Base-by-base conservation (phyloP, 2,329 filamentous ascomycete genomes). In the Pestalotiopsis sp. region DNA sequence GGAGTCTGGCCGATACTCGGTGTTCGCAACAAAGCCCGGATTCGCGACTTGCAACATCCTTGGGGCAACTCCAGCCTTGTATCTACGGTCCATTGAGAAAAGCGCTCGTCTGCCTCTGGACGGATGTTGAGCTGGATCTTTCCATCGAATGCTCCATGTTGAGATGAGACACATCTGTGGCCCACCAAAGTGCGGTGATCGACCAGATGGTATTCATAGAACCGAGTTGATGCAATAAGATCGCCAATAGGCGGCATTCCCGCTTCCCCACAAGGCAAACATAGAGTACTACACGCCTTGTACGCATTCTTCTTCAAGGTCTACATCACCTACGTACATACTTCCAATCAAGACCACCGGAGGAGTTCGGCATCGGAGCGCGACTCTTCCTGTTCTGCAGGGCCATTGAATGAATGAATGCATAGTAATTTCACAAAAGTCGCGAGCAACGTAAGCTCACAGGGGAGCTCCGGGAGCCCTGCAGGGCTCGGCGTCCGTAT, bases 391-490 rank as follows among this genome's bases (percentile, higher is more conserved):
- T n/a, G 6, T 52, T 6, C 17, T n/a, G 44, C 17, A n/a, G 20
- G 44, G 20, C 17, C 9, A 52, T 9, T 17, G 14, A n/a, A 52
- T n/a, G 6, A 22, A 14, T 48, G n/a, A 17, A n/a, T 52, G 44
- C 44, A 52, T n/a, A 52, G 17, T 10, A 52, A 20, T 52, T 61
- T 61, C 26, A 30, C 30, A 39, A 61, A 14, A 4, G 24, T n/a
- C 26, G n/a, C 17, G 58, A 61, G 58, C 58, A 20, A 61, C 58
- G 58, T 61, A 61, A 61, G 58, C 58, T 61, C 58, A 20, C 58
- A 61, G 30, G 58, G 58, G 58, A 9, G 17, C 7, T 35, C 56
- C 14, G 14, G 10, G 14, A 39, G 14, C 17, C 26, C 30, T 61
- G 58, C 58, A 61, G 58, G 44, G 58, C 58, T 61, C 4, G 58